Percentiles rank a stretch among this genome's conserved stretches.
phyloP scores from a whole-genome alignment of 306 rosid genomes.

The Geum urbanum region DNA sequence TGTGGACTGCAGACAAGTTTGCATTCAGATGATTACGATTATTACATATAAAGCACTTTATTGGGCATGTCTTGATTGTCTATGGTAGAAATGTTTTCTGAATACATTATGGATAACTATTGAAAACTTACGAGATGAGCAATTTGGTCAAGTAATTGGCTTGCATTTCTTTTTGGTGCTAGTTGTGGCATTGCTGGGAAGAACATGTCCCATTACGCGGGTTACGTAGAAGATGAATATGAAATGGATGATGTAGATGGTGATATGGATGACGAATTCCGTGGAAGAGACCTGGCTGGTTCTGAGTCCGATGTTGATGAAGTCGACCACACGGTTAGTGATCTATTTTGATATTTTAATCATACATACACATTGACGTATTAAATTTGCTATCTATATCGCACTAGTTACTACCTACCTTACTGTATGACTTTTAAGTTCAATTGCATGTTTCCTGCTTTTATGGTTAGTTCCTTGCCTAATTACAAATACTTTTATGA shows the following conservation, averaged over 20 bases:
- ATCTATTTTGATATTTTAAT: not conserved
- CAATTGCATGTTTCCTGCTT: not conserved
- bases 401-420: not conserved
- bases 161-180: slow-evolving; percentile 16
- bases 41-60: no score
- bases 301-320: slow-evolving; percentile 67
- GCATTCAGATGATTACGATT: no score
- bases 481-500: not conserved
- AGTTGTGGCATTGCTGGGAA: slow-evolving; percentile 18
- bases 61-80: no score
- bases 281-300: slow-evolving; percentile 48
- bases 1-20: no score
- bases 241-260: slow-evolving; percentile 72
- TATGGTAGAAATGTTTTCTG: no score
- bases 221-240: slow-evolving; percentile 56
- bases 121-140: no score
- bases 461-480: not conserved
- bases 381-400: not conserved
- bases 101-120: no score
- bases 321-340: slow-evolving; percentile 54
- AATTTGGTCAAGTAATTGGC: slow-evolving; percentile 10
- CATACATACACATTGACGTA: not conserved
- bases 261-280: slow-evolving; percentile 52
- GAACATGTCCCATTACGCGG: slow-evolving; percentile 52
- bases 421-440: not conserved